These are phyloP conservation scores for Podila clonocystis DNA, from an alignment of 192 early-diverging fungal genomes.

Conservation along the genomic window DNA sequence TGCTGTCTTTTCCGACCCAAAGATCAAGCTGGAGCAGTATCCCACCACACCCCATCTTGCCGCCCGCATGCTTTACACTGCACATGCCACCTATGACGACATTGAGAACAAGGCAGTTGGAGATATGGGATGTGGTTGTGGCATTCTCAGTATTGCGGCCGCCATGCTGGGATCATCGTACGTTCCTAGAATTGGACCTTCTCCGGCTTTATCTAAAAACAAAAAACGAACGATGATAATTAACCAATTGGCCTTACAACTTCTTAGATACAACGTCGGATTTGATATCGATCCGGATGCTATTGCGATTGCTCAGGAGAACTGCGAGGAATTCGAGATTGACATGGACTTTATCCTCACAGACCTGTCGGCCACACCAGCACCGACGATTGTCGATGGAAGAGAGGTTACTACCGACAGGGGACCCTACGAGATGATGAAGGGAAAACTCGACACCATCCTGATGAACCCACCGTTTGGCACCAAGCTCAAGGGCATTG, in stretches of 20 bases:
- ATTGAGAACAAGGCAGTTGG: conserved; percentile 76
- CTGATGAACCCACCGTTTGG: conserved; percentile 88
- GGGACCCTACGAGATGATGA: conserved; percentile 54
- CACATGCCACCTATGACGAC: conserved; percentile 75
- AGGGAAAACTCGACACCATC: conserved; percentile 73
- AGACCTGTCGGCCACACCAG: conserved; percentile 50
- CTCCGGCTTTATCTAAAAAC: too few relatives aligned
- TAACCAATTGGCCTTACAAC: too few relatives aligned
- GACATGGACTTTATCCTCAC: conserved; percentile 72
- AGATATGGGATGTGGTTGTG: conserved; percentile 84
- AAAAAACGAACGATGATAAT: too few relatives aligned
- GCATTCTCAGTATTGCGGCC: conserved; percentile 66
- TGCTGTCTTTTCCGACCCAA: conserved; percentile 70
- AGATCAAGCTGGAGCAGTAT: conserved; percentile 84
- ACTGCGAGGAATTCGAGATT: conserved; percentile 69
- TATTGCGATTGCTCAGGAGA: conserved; percentile 74
- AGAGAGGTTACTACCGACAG: conserved; percentile 5
- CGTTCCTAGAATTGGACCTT: background rate
- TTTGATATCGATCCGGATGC: conserved; percentile 81
- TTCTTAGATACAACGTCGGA: conserved; percentile 59
- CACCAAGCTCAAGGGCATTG: conserved; percentile 82
- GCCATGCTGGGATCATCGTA: conserved; percentile 29
- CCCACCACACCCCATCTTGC: conserved; percentile 82
- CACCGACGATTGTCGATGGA: conserved; percentile 22
- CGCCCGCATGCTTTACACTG: conserved; percentile 79